Conservation (phyloP, 345 rosid species). For the Rhodomyrtus tomentosa region DNA sequence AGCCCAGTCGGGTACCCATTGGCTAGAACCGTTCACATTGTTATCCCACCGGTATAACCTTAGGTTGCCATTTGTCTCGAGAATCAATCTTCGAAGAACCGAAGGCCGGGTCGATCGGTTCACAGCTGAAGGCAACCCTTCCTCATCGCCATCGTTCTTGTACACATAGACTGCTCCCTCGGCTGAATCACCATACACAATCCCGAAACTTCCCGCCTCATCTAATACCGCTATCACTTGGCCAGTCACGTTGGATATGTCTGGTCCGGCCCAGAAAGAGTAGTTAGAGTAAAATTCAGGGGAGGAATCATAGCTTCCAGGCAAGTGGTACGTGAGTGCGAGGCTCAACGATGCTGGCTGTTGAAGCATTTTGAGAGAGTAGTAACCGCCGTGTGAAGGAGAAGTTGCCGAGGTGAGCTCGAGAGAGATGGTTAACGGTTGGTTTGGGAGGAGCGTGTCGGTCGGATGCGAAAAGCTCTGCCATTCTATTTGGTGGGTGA, state of each 20-base stretch:
- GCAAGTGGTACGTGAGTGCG: constrained; percentile 59
- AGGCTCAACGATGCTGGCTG: constrained; percentile 75
- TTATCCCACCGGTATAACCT: constrained; percentile 77
- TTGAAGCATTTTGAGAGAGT: constrained; percentile 75
- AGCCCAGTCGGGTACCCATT: constrained; percentile 87
- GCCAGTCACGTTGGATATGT: constrained; percentile 76
- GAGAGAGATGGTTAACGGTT: constrained; percentile 54
- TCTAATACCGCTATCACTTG: constrained; percentile 64
- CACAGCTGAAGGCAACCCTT: constrained; percentile 24
- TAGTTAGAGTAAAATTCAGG: constrained; percentile 36
- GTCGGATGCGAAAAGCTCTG: constrained; percentile 76
- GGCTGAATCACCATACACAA: constrained; percentile 64
- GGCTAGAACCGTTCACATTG: constrained; percentile 60
- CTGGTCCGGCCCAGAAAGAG: constrained; percentile 80
- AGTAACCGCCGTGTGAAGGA: constrained; percentile 40
- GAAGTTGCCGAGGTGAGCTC: constrained; percentile 43
- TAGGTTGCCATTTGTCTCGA: constrained; percentile 71
- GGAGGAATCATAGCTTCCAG: constrained; percentile 6
- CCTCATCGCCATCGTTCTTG: constrained; percentile 53
- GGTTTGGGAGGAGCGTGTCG: constrained; percentile 79
- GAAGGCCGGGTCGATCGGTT: constrained; percentile 20
- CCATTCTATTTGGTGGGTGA: constrained; percentile 36
- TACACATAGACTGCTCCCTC: constrained; percentile 72
- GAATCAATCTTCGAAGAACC: constrained; percentile 45
- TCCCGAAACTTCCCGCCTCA: constrained; percentile 78